Evolutionary conservation across 208 protist genomes (phyloP).

Genomic region (Leishmania lainsoni): DNA sequence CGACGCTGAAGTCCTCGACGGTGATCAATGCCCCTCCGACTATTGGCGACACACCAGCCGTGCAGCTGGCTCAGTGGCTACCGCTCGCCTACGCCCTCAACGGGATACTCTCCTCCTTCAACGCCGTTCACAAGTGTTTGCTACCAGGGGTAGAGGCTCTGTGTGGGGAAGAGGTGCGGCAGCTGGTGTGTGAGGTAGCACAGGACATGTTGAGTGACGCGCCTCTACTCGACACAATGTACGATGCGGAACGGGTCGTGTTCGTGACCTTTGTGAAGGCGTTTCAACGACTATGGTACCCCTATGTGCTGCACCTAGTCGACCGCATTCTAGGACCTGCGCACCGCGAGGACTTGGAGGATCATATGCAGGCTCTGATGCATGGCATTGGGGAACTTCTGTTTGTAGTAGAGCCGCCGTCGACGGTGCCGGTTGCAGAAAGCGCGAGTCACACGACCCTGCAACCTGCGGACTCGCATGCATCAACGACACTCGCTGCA

Average conservation of each 20-base stretch:
- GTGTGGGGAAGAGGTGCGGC: conserved; percentile 49
- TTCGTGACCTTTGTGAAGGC: conserved; percentile 62
- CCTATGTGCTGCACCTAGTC: conserved; percentile 58
- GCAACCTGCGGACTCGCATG: background rate
- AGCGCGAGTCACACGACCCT: too few relatives aligned
- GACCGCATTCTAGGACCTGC: conserved; percentile 49
- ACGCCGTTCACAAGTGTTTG: conserved; percentile 74
- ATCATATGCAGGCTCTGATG: conserved; percentile 27
- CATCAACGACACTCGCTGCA: background rate
- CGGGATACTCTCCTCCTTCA: conserved; percentile 73
- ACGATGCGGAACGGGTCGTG: conserved; percentile 40
- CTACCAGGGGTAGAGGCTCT: conserved; percentile 54
- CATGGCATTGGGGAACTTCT: conserved; percentile 26
- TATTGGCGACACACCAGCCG: conserved; percentile 24
- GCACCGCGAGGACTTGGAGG: conserved; percentile 53
- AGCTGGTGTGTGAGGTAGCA: conserved; percentile 53
- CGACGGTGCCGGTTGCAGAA: background rate
- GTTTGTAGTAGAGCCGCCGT: conserved; percentile 9
- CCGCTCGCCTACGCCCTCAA: conserved; percentile 87
- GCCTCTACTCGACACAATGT: conserved; percentile 64
- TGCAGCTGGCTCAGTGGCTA: conserved; percentile 63
- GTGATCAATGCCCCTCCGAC: conserved; percentile 11
- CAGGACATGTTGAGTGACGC: conserved; percentile 60
- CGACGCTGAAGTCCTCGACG: conserved; percentile 7
- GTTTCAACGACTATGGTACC: conserved; percentile 67